Base-by-base conservation (phyloP, 2,329 filamentous ascomycete species). In the Sphaerulina populicola region DNA sequence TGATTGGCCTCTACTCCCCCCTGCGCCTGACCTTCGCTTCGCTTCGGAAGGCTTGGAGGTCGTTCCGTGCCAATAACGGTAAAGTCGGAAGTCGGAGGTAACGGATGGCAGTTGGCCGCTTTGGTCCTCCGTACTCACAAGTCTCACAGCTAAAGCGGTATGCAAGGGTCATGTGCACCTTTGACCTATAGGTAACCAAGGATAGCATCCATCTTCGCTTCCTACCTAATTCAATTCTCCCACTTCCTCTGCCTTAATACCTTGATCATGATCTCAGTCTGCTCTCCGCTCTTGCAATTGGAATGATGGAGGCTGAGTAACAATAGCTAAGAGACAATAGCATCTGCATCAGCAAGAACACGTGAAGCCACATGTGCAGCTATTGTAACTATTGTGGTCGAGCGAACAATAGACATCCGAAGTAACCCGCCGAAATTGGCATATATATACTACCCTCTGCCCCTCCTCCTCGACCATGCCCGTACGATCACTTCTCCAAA, bases 401-500 rank as follows among this genome's bases (percentile, higher is more conserved):
- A 11, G 1, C 10, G 6, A 35, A 48, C 49, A 48, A 43, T 51
- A 51, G 41, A 47, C 37, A 11, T 4, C 38, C 38, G n/a, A 38
- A 31, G 29, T 36, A 33, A 30, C 44, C 46, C 42, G 35, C 39
- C n/a, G 38, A 40, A 38, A 53, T 39, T 35, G 12, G 21, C 10
- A 14, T 39, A 43, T 39, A 43, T 36, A 47, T 36, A 37, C 29
- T 38, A 49, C 37, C 36, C 38, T 29, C 36, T 30, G 44, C 15
- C 29, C 36, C 52, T 9, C 30, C 21, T 45, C 33, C 40, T 8
- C 46, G 11, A 51, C 30, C 27, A 65, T 65, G 63, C 54, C 61
- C 23, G 67, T 64, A 44, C 53, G 64, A 31, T 65, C 63, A 43
- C 68, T 74, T 37, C 63, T 64, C 55, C 60, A 67, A 47, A 66